Conservation (phyloP, 2,329 filamentous ascomycete genomes). For the Arthroderma uncinatum region DNA sequence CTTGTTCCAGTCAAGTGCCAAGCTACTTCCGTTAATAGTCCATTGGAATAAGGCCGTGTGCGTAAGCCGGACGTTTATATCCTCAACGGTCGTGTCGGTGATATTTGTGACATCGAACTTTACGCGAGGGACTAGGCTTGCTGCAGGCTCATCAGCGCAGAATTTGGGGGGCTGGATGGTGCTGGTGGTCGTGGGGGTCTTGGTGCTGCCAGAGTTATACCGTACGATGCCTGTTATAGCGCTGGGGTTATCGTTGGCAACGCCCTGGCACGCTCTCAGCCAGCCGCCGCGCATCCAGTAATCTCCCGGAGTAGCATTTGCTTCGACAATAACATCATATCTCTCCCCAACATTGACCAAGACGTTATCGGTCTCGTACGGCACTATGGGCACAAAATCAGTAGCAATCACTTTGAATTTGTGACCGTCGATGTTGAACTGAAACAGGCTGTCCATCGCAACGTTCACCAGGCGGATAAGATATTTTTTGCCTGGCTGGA, state of each 20-base stretch:
- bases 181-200: slow-evolving; percentile 14
- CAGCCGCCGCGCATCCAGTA: slow-evolving; percentile 30
- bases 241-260: slow-evolving; percentile 21
- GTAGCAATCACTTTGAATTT: slow-evolving; percentile 45
- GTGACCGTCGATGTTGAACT: slow-evolving; percentile 45
- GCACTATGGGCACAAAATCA: slow-evolving; percentile 48
- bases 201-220: slow-evolving; percentile 20
- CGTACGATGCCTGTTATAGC: slow-evolving; percentile 37
- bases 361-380: slow-evolving; percentile 38
- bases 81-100: neutral
- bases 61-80: neutral
- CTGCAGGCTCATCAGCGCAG: slow-evolving; percentile 18
- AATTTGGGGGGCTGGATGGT: slow-evolving; percentile 7
- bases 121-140: neutral
- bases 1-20: neutral
- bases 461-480: slow-evolving; percentile 27
- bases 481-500: slow-evolving; percentile 21
- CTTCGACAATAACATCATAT: slow-evolving; percentile 27
- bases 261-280: slow-evolving; percentile 28
- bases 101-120: neutral
- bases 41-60: neutral
- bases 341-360: slow-evolving; percentile 30
- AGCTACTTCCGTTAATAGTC: neutral
- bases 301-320: slow-evolving; percentile 19
- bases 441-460: slow-evolving; percentile 40